Evolutionary conservation across 257 asterid genomes (phyloP).

Genomic region (Plantago ovata): DNA sequence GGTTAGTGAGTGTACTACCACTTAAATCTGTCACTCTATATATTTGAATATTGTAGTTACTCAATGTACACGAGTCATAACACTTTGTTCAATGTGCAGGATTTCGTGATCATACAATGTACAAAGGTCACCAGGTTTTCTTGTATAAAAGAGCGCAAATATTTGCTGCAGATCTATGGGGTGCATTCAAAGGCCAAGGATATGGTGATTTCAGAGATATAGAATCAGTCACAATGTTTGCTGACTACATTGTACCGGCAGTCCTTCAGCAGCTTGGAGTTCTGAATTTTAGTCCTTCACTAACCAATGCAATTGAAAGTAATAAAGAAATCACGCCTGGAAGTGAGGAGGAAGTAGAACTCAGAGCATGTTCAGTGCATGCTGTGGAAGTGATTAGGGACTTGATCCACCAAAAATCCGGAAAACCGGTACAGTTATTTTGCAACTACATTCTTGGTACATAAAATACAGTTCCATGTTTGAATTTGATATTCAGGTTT

Average conservation of each 20-base stretch:
- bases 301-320: slow-evolving; percentile 41
- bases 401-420: slow-evolving; percentile 48
- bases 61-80: background rate
- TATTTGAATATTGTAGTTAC: background rate
- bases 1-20: slow-evolving; percentile 35
- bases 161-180: slow-evolving; percentile 97
- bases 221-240: slow-evolving; percentile 81
- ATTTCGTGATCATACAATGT: slow-evolving; percentile 87
- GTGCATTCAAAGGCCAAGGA: slow-evolving; percentile 90
- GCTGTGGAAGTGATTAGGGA: slow-evolving; percentile 94
- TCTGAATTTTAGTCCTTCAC: slow-evolving; percentile 57
- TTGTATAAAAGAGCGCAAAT: slow-evolving; percentile 98
- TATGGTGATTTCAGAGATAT: slow-evolving; percentile 81
- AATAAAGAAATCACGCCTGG: slow-evolving; percentile 66
- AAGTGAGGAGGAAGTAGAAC: slow-evolving; percentile 95
- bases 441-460: slow-evolving; percentile 9
- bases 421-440: slow-evolving; percentile 60
- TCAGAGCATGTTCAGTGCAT: slow-evolving; percentile 84
- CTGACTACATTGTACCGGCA: slow-evolving; percentile 95
- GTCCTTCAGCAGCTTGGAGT: slow-evolving; percentile 92
- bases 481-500: too few relatives aligned
- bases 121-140: slow-evolving; percentile 95
- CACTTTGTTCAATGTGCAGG: slow-evolving; percentile 38
- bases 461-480: too few relatives aligned
- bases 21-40: background rate